Conservation (phyloP, 1,139 yeast genomes). For the Geotrichum australiense region DNA sequence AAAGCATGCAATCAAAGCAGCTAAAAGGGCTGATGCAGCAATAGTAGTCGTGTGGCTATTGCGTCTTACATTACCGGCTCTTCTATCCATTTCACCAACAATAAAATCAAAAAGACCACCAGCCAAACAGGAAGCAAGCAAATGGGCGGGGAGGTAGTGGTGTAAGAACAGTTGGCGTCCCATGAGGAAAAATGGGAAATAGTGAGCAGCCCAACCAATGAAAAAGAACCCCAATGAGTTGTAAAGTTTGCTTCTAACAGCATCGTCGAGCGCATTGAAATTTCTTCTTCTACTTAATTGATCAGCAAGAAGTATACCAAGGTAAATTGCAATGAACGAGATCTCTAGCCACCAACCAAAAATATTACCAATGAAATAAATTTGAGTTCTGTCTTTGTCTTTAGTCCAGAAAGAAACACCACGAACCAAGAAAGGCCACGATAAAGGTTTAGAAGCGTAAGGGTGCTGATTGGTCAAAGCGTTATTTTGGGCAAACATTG, state of each 20-base stretch:
- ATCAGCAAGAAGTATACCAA: slow-evolving; percentile 63
- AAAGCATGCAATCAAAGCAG: slow-evolving; percentile 56
- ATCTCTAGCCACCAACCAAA: slow-evolving; percentile 91
- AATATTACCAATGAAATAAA: slow-evolving; percentile 83
- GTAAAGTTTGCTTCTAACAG: slow-evolving; percentile 68
- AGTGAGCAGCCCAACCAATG: slow-evolving; percentile 82
- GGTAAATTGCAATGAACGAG: slow-evolving; percentile 55
- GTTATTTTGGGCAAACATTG: slow-evolving; percentile 92
- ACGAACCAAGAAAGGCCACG: slow-evolving; percentile 88
- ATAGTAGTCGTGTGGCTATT: slow-evolving; percentile 10
- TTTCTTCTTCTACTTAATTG: slow-evolving; percentile 72
- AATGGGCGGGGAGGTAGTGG: slow-evolving; percentile 94
- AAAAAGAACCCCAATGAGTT: slow-evolving; percentile 79
- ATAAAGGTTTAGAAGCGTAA: slow-evolving; percentile 85
- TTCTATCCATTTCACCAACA: slow-evolving; percentile 47
- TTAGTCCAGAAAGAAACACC: slow-evolving; percentile 98
- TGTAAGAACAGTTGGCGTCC: slow-evolving; percentile 89
- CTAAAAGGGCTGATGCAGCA: slow-evolving; percentile 33
- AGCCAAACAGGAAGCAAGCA: slow-evolving; percentile 75
- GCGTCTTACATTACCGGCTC: slow-evolving; percentile 14
- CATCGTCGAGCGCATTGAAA: slow-evolving; percentile 47
- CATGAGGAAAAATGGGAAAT: slow-evolving; percentile 88
- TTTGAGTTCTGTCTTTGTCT: slow-evolving; percentile 52
- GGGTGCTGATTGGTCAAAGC: slow-evolving; percentile 86
- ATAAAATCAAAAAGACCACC: slow-evolving; percentile 80